Evolutionary conservation across 192 early-diverging fungal species (phyloP), one percentile per base, ranked within the genome.

Genomic region (Backusella luteola): DNA sequence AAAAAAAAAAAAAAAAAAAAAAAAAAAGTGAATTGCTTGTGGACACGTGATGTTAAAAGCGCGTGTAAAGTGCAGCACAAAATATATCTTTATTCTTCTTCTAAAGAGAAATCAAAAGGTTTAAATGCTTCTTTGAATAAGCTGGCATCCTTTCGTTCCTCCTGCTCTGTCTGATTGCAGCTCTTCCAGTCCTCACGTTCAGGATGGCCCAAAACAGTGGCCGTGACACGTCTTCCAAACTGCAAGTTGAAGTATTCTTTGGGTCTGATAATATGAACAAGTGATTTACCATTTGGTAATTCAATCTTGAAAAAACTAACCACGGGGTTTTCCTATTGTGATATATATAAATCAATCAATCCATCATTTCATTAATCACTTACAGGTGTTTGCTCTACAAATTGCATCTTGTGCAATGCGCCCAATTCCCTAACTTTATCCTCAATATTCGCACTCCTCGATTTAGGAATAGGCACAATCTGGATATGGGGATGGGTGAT

Each of bases 111-210:
- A 42, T 89, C 88, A 80, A 76, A 87, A 6, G 75, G 34, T 66
- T 76, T 69, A 46, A 87, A 87, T 6, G 81, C 85, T 32, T 74
- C 71, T 39, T 83, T 85, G 69, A 87, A 87, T 6, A 69, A 79
- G 2, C 70, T 21, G 1, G 75, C 72, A 41, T 83, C 86, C 63
- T 83, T 71, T 8, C 80, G 77, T 66, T 97, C 95, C 36, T 91
- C 87, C n/a, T 90, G 89, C 63, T 89, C 80, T 2, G 84, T 67
- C 39, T 92, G 84, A 7, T 88, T 75, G 74, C 95, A 96, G 21
- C 80, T 77, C 81, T 91, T 95, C 97, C 97, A 98, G 77, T 93
- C 85, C 69, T 87, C 91, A 69, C 93, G 85, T 15, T 93, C 88
- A 17, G 93, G 92, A 0, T 74, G 78, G 0, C 84, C 93, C 38